Evolutionary conservation across 805 yeast genomes (phyloP).

Genomic region (Blastobotrys robertii): DNA sequence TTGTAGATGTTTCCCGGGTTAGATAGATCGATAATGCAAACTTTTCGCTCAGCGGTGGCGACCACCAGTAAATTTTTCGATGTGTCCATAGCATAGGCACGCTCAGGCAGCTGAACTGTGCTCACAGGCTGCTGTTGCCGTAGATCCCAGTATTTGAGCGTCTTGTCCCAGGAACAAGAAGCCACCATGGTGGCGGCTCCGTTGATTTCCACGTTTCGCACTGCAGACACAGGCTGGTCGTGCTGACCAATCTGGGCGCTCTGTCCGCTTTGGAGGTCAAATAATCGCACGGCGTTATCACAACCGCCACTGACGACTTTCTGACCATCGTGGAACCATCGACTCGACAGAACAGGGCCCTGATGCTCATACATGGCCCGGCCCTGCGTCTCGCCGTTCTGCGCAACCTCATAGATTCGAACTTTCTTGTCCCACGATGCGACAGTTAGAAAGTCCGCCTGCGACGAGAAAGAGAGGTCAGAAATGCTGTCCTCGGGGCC

Average conservation of each 20-base stretch:
- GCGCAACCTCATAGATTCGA: conserved; percentile 77
- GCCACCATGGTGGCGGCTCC: conserved; percentile 67
- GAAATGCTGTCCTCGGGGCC: conserved; percentile 91
- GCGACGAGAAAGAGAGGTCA: conserved; percentile 78
- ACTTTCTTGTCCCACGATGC: conserved; percentile 95
- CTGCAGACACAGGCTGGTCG: conserved; percentile 65
- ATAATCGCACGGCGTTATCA: conserved; percentile 77
- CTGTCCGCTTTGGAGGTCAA: conserved; percentile 76
- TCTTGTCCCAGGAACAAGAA: conserved; percentile 94
- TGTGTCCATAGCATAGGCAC: conserved; percentile 84
- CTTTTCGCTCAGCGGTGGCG: conserved; percentile 87
- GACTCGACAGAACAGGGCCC: conserved; percentile 72
- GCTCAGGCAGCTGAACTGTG: conserved; percentile 75
- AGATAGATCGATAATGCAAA: conserved; percentile 59
- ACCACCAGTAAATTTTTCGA: conserved; percentile 75
- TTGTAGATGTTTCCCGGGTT: conserved; percentile 80
- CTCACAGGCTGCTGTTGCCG: conserved; percentile 70
- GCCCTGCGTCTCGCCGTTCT: conserved; percentile 72
- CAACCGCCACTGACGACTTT: conserved; percentile 84
- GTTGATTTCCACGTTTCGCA: conserved; percentile 74
- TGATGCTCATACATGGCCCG: conserved; percentile 84
- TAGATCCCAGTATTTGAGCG: conserved; percentile 90
- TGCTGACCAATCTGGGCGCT: conserved; percentile 78
- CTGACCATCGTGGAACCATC: conserved; percentile 83
- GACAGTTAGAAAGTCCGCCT: conserved; percentile 68